Conservation (phyloP, 257 asterid genomes). For the Knoxia roxburghii region DNA sequence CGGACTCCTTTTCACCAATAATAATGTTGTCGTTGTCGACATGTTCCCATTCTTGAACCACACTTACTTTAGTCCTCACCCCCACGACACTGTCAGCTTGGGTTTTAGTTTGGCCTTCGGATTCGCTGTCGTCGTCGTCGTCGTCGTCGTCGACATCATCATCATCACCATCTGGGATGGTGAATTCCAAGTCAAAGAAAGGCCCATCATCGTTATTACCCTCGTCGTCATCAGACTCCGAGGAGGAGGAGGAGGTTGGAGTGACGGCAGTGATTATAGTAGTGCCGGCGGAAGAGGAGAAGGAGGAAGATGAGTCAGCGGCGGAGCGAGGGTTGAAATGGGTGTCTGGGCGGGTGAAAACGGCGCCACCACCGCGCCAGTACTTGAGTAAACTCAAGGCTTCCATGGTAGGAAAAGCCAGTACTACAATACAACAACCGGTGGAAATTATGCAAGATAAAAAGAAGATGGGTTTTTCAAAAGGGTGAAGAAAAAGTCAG, state of each 20-base stretch:
- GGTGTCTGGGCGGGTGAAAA: slow-evolving; percentile 9
- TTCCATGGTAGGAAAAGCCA: slow-evolving; percentile 48
- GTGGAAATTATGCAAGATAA: no score
- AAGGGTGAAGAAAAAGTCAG: background rate
- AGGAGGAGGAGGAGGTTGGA: slow-evolving; percentile 20
- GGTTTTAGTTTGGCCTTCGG: slow-evolving; percentile 8
- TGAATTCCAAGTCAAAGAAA: slow-evolving; percentile 36
- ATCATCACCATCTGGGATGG: slow-evolving; percentile 22
- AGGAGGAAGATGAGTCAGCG: background rate
- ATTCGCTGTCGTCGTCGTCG: slow-evolving; percentile 9
- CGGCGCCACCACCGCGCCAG: slow-evolving; percentile 36
- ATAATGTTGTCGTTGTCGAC: background rate
- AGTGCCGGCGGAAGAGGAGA: slow-evolving; percentile 12
- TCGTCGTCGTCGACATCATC: no score
- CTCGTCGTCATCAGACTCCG: slow-evolving; percentile 21
- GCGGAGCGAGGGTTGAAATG: background rate
- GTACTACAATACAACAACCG: slow-evolving; percentile 4
- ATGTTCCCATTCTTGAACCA: background rate
- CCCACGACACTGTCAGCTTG: background rate
- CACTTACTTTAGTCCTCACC: background rate
- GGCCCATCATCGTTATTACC: slow-evolving; percentile 32
- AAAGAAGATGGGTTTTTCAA: background rate
- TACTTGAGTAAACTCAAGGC: slow-evolving; percentile 40
- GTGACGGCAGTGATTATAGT: slow-evolving; percentile 13
- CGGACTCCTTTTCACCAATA: background rate